Conservation (phyloP, 2,329 filamentous ascomycete species). For the Chaetothyriales sp. region DNA sequence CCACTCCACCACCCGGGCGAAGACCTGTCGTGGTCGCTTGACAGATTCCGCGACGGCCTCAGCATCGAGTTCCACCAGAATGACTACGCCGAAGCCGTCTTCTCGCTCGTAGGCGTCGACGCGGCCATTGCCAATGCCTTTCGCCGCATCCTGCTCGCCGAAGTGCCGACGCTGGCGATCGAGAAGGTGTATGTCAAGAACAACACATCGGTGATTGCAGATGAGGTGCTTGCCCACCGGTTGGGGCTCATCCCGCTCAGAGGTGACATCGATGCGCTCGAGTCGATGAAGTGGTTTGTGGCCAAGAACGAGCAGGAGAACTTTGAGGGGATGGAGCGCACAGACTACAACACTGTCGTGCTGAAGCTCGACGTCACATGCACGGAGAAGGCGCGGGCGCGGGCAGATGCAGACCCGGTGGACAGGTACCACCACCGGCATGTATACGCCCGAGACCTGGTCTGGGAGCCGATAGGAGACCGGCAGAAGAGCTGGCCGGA, state of each 20-base stretch:
- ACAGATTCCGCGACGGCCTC: slow-evolving; percentile 55
- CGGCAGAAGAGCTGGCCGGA: slow-evolving; percentile 43
- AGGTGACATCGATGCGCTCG: slow-evolving; percentile 60
- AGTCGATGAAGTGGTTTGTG: slow-evolving; percentile 68
- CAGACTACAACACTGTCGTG: slow-evolving; percentile 76
- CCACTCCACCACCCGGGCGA: slow-evolving; percentile 83
- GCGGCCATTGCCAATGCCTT: slow-evolving; percentile 93
- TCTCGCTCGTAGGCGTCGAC: slow-evolving; percentile 84
- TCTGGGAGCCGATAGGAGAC: slow-evolving; percentile 55
- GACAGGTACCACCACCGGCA: slow-evolving; percentile 78
- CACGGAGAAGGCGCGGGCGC: slow-evolving; percentile 59
- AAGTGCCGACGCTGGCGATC: slow-evolving; percentile 86
- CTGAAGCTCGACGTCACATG: slow-evolving; percentile 66
- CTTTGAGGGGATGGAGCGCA: slow-evolving; percentile 30
- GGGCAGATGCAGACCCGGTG: slow-evolving; percentile 60
- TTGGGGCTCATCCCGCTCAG: slow-evolving; percentile 82
- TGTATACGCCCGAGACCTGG: slow-evolving; percentile 63
- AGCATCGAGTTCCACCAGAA: slow-evolving; percentile 73
- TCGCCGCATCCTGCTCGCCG: slow-evolving; percentile 84
- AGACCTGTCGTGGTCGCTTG: slow-evolving; percentile 63
- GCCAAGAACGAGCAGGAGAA: slow-evolving; percentile 46
- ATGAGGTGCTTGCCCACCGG: slow-evolving; percentile 84
- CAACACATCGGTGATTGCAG: slow-evolving; percentile 95
- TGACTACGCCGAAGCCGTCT: slow-evolving; percentile 59
- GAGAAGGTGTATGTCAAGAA: slow-evolving; percentile 87